Evolutionary conservation across 2,329 filamentous ascomycete species (phyloP).

Genomic region (Fusarium sp.): DNA sequence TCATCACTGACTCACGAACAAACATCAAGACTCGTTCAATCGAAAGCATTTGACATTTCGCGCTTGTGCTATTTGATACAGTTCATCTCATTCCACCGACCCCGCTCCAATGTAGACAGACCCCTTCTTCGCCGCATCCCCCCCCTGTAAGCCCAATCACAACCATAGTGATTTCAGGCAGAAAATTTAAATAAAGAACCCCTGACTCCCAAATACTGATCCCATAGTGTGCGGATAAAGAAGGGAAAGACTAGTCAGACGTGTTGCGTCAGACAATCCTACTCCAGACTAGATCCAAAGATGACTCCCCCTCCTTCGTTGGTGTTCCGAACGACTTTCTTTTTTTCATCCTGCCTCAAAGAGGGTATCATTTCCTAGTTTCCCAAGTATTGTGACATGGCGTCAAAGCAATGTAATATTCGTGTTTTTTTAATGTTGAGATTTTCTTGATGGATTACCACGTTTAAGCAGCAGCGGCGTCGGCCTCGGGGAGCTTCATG

Average conservation of each 20-base stretch:
- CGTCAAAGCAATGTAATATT: conserved; percentile 12
- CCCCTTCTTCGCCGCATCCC: neutral
- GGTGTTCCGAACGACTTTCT: conserved; percentile 2
- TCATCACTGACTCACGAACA: neutral
- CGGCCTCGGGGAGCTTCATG: conserved; percentile 70
- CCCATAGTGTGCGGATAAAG: conserved; percentile 28
- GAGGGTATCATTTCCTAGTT: conserved; percentile 44
- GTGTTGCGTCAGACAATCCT: conserved; percentile 23
- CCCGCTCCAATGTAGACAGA: conserved; percentile 5
- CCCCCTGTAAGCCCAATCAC: conserved; percentile 17
- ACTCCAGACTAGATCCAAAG: conserved; percentile 13
- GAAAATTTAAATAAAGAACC: conserved; percentile 38
- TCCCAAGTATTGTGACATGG: conserved; percentile 27
- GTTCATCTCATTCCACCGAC: conserved; percentile 26
- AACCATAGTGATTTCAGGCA: conserved; percentile 21
- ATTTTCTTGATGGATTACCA: neutral
- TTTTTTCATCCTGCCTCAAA: conserved; percentile 36
- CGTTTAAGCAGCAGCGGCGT: conserved; percentile 49
- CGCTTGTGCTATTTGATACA: conserved; percentile 34
- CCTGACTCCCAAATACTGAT: conserved; percentile 39
- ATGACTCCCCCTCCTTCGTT: conserved; percentile 6
- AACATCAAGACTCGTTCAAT: neutral
- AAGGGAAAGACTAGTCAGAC: conserved; percentile 15
- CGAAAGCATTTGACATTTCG: conserved; percentile 30
- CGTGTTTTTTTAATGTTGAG: neutral